Evolutionary conservation across 2,329 filamentous ascomycete genomes (phyloP), one percentile per base, ranked within the genome.

Genomic region (Neurospora sp.): DNA sequence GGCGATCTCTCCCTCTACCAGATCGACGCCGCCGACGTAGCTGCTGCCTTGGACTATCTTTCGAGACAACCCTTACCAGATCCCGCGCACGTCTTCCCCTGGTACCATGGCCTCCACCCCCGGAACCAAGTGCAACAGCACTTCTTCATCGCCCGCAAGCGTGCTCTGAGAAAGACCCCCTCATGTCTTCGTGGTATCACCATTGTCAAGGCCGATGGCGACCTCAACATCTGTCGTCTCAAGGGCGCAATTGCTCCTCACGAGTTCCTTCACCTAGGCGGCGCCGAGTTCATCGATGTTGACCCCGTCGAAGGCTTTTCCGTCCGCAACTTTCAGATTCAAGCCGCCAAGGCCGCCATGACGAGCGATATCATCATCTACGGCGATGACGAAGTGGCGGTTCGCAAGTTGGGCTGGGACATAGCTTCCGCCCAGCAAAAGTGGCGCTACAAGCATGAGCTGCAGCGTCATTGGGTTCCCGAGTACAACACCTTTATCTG

Each of bases 241-340:
- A 97, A 97, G 79, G 95, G 95, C 38, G 93, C 96, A 33, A 87
- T 98, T 74, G 86, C 90, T 3, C 91, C 93, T 0, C 87, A 92
- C 1, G 96, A 98, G 79, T 85, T 98, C 66, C 80, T 98, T 70
- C 85, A 88, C 43, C 75, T 82, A 0, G 79, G 80, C 0, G 78
- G 79, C 2, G 81, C 86, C 66, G 85, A 89, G 28, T 97, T 99
- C 77, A 82, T 93, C 72, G 92, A 97, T 62, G 86, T 90, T 52
- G 96, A 99, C 77, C 96, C 96, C 1, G 87, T 83, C 70, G 92
- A 97, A 74, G 96, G 96, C 9, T 98, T 98, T 78, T 97, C 93
- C 4, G 94, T 98, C 62, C 89, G 96, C 66, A 98, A 98, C 79
- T 99, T 99, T 78, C 95, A 98, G 76, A 98, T 98, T 46, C 96